These are phyloP conservation scores for Phaeosphaeria sp. DNA, from an alignment of 2,329 filamentous ascomycete species.

Conservation along the genomic window DNA sequence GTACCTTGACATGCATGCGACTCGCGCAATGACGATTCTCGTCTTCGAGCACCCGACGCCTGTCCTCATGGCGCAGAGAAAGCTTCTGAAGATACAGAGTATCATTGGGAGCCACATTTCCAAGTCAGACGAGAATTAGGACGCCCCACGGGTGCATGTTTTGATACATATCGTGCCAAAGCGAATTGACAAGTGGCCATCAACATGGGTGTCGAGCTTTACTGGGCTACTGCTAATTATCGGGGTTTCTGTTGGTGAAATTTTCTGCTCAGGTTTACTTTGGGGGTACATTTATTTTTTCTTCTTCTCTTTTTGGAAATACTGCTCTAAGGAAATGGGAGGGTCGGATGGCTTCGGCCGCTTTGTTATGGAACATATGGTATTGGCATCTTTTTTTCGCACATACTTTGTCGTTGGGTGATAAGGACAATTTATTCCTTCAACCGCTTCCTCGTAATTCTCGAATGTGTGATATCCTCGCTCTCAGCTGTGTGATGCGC, in stretches of 20 bases:
- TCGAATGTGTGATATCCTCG: neutral
- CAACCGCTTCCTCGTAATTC: neutral
- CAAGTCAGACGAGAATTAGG: neutral
- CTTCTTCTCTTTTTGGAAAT: no score
- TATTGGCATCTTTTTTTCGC: neutral
- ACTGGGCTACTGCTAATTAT: no score
- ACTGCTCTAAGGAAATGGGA: no score
- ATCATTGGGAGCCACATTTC: conserved; percentile 17
- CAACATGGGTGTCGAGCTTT: no score
- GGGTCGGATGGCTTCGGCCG: neutral
- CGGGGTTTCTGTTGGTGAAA: no score
- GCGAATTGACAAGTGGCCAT: no score
- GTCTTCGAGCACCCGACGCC: conserved; percentile 37
- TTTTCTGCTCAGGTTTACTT: no score
- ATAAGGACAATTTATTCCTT: neutral
- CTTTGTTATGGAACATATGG: neutral
- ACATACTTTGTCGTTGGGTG: neutral
- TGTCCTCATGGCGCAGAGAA: conserved; percentile 30
- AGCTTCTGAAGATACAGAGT: conserved; percentile 35
- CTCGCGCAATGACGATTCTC: conserved; percentile 31
- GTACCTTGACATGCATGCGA: conserved; percentile 37
- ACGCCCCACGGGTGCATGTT: neutral
- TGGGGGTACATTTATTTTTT: no score
- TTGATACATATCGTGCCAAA: neutral
- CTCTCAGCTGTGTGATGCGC: neutral